These are phyloP conservation scores for Penicillium olsonii DNA, from an alignment of 2,329 filamentous ascomycete genomes.

Conservation along the genomic window DNA sequence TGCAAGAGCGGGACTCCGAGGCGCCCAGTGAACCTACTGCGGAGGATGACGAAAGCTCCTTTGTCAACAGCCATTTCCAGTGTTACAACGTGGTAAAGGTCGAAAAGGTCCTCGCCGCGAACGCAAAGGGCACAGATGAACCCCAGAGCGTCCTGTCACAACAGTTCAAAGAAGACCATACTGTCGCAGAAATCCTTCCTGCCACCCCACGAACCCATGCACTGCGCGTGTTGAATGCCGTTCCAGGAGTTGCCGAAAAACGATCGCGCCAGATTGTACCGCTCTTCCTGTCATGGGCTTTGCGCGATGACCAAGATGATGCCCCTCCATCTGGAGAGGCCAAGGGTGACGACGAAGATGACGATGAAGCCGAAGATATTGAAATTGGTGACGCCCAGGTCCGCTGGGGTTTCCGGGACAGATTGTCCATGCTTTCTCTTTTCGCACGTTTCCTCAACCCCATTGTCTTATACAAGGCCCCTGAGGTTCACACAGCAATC, in stretches of 20 bases:
- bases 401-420: slow-evolving; percentile 62
- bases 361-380: slow-evolving; percentile 17
- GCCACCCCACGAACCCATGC: slow-evolving; percentile 70
- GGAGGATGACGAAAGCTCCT: slow-evolving; percentile 26
- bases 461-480: slow-evolving; percentile 74
- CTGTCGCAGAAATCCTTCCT: slow-evolving; percentile 30
- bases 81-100: slow-evolving; percentile 73
- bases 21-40: slow-evolving; percentile 23
- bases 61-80: slow-evolving; percentile 64
- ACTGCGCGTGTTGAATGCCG: slow-evolving; percentile 71
- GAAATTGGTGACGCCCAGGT: slow-evolving; percentile 23
- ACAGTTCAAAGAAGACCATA: slow-evolving; percentile 66
- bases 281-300: slow-evolving; percentile 79
- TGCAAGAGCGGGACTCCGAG: slow-evolving; percentile 47
- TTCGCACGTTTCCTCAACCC: slow-evolving; percentile 88
- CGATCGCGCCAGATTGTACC: slow-evolving; percentile 82
- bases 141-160: slow-evolving; percentile 61
- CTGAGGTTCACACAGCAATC: slow-evolving; percentile 74
- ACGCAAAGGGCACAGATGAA: slow-evolving; percentile 56
- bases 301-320: slow-evolving; percentile 50
- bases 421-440: slow-evolving; percentile 77
- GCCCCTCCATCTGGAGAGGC: slow-evolving; percentile 23
- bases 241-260: slow-evolving; percentile 80
- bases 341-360: slow-evolving; percentile 11
- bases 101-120: slow-evolving; percentile 52